Percentiles rank a stretch among this genome's conserved stretches.
Conservation (phyloP, 2,329 filamentous ascomycete species). For the Fonsecaea monophora region DNA sequence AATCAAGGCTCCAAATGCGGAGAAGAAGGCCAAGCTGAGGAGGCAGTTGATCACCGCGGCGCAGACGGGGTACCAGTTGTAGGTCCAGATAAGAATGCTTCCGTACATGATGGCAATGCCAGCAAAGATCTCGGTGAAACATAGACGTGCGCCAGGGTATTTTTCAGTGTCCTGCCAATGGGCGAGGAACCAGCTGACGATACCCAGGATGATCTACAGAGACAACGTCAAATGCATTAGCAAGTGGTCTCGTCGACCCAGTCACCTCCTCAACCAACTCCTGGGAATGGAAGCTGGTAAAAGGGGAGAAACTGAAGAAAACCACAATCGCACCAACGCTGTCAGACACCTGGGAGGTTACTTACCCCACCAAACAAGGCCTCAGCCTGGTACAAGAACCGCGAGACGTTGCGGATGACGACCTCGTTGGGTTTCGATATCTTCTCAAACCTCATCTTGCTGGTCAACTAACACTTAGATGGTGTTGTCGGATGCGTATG, state of each 20-base stretch:
- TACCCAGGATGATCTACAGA: constrained; percentile 20
- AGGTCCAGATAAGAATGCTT: constrained; percentile 9
- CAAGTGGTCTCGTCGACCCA: not conserved
- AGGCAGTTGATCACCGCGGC: constrained; percentile 22
- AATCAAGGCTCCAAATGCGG: constrained; percentile 57
- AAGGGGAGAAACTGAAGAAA: not conserved
- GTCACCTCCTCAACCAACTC: not conserved
- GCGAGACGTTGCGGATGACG: not conserved
- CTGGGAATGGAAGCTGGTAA: not conserved
- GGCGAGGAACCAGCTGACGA: constrained; percentile 24
- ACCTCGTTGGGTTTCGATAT: not conserved
- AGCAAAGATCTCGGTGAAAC: constrained; percentile 26
- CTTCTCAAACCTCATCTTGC: constrained; percentile 2
- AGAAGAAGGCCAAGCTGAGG: constrained; percentile 26
- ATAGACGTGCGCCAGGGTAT: constrained; percentile 25
- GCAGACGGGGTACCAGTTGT: constrained; percentile 12
- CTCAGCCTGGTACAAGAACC: constrained; percentile 1
- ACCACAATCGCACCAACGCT: not conserved
- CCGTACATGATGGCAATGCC: constrained; percentile 12
- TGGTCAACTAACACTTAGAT: not conserved
- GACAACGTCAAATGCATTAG: constrained; percentile 1
- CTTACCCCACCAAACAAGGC: constrained; percentile 5
- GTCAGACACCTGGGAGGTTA: not conserved
- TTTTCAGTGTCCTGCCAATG: constrained; percentile 22
- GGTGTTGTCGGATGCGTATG: not conserved